Percentiles rank a stretch among this genome's conserved stretches.
phyloP scores from a whole-genome alignment of 306 rosid genomes.

The Vigna nakashimae region DNA sequence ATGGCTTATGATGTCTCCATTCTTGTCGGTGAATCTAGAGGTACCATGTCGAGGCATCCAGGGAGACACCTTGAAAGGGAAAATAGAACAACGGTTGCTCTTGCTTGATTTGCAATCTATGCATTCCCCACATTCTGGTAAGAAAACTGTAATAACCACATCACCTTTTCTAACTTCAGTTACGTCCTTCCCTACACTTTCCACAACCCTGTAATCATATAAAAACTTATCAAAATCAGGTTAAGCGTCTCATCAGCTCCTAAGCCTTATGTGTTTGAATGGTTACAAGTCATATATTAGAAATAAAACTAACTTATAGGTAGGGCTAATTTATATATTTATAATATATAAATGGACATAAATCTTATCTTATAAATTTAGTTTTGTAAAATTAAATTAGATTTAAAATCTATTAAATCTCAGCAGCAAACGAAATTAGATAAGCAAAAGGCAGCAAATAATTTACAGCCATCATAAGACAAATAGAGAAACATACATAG shows the following conservation, averaged over 20 bases:
- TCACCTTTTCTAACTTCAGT: slow-evolving; percentile 76
- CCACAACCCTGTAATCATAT: slow-evolving; percentile 64
- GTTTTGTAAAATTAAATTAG: no score
- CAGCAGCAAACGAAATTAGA: no score
- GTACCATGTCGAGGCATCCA: slow-evolving; percentile 70
- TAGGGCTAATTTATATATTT: no score
- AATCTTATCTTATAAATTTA: accelerated
- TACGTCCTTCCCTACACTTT: slow-evolving; percentile 79
- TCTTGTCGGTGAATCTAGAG: slow-evolving; percentile 75
- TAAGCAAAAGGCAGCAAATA: slow-evolving; percentile 1
- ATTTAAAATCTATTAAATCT: no score
- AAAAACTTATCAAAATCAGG: not conserved
- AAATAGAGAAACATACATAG: slow-evolving; percentile 5
- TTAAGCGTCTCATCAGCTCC: not conserved
- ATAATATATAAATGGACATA: no score
- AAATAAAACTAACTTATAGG: no score
- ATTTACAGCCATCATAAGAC: slow-evolving; percentile 8
- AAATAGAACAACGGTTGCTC: slow-evolving; percentile 72
- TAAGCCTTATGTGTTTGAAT: not conserved
- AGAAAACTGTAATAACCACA: slow-evolving; percentile 66
- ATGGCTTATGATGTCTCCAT: slow-evolving; percentile 70
- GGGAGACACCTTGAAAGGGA: slow-evolving; percentile 70
- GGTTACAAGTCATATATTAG: no score
- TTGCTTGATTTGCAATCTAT: slow-evolving; percentile 67
- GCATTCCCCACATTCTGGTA: slow-evolving; percentile 78